phyloP scores from a whole-genome alignment of 2,329 filamentous ascomycete genomes.

The Saccharata proteae region DNA sequence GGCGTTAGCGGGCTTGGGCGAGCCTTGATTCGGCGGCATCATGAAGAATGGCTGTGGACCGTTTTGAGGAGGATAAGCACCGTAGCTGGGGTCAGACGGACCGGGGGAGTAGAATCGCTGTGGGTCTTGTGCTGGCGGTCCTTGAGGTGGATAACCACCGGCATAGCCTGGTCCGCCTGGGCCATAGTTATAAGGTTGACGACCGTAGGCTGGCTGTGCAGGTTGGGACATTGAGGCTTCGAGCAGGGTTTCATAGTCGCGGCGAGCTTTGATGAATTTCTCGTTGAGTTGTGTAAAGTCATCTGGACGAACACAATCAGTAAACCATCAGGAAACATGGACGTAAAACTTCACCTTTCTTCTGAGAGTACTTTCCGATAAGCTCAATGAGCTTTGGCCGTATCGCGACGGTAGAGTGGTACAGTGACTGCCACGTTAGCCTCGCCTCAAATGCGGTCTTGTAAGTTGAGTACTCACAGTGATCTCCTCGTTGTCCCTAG shows the following conservation, averaged over 20 bases:
- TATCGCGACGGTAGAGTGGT: constrained; percentile 89
- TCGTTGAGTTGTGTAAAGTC: constrained; percentile 98
- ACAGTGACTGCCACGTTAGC: constrained; percentile 40
- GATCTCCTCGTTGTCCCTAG: constrained; percentile 95
- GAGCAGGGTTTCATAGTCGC: constrained; percentile 91
- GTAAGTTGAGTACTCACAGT: constrained; percentile 42
- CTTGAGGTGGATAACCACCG: constrained; percentile 19
- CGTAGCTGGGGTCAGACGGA: constrained; percentile 16
- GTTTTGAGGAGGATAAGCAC: constrained; percentile 15
- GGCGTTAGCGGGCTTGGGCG: constrained; percentile 15
- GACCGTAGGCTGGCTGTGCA: constrained; percentile 65
- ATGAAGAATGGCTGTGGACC: constrained; percentile 26
- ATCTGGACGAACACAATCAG: constrained; percentile 43
- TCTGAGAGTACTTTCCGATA: constrained; percentile 98
- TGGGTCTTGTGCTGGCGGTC: constrained; percentile 21
- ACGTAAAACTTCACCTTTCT: constrained; percentile 64
- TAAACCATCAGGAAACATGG: constrained; percentile 7
- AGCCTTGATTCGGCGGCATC: constrained; percentile 16
- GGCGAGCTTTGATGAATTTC: constrained; percentile 96
- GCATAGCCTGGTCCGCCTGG: constrained; percentile 18
- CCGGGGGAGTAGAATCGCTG: constrained; percentile 25
- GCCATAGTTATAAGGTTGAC: constrained; percentile 27
- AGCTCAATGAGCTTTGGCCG: constrained; percentile 93
- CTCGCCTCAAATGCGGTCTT: constrained; percentile 4
- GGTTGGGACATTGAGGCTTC: constrained; percentile 95